These are phyloP conservation scores for Phytophthora capsici DNA, from an alignment of 352 stramenopile species.

Conservation along the genomic window DNA sequence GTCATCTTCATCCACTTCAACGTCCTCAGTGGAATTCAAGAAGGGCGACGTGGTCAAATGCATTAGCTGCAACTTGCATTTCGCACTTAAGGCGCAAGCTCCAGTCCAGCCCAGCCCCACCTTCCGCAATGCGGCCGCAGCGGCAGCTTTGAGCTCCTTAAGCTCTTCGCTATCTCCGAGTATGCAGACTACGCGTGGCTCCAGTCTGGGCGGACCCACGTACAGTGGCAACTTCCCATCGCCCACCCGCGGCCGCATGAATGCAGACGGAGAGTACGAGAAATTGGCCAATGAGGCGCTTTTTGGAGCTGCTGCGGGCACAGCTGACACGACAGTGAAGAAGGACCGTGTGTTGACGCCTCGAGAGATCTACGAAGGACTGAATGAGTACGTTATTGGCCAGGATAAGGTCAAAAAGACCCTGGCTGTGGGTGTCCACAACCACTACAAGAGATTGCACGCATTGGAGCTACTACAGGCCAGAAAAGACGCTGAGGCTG, in stretches of 20 bases:
- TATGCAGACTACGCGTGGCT: slow-evolving; percentile 53
- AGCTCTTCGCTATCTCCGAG: slow-evolving; percentile 61
- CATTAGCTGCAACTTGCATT: slow-evolving; percentile 72
- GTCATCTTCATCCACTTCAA: slow-evolving; percentile 25
- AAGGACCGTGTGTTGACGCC: slow-evolving; percentile 86
- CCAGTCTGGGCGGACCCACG: slow-evolving; percentile 37
- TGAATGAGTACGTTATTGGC: slow-evolving; percentile 98
- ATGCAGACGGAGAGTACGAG: slow-evolving; percentile 73
- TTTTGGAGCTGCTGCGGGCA: slow-evolving; percentile 13
- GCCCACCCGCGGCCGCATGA: slow-evolving; percentile 51
- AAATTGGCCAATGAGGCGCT: slow-evolving; percentile 73
- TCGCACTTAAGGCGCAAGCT: slow-evolving; percentile 64
- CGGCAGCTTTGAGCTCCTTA: slow-evolving; percentile 70
- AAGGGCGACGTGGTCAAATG: slow-evolving; percentile 84
- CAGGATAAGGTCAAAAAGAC: slow-evolving; percentile 98
- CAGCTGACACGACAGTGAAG: slow-evolving; percentile 16
- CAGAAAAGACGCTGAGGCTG: slow-evolving; percentile 47
- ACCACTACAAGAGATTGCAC: slow-evolving; percentile 98
- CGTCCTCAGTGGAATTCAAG: slow-evolving; percentile 55
- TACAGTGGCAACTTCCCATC: slow-evolving; percentile 35
- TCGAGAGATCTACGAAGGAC: slow-evolving; percentile 92
- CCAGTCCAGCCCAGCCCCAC: slow-evolving; percentile 35
- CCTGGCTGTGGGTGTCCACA: slow-evolving; percentile 96
- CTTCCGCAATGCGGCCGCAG: slow-evolving; percentile 70
- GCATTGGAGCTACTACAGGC: slow-evolving; percentile 66